Conservation (phyloP, 345 rosid species). For the Brassica carinata region DNA sequence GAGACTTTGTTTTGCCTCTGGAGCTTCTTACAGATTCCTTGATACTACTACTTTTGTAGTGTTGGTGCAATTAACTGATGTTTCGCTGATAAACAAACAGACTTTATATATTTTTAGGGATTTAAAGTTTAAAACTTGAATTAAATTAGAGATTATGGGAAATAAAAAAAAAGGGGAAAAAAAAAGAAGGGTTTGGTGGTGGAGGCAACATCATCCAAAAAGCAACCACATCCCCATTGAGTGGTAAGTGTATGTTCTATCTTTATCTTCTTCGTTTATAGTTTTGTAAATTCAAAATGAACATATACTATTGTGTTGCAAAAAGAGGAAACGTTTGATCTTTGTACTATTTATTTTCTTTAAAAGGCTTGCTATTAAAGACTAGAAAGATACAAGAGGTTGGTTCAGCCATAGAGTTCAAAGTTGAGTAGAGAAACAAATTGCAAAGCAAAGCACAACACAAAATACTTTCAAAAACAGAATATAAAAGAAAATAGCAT, state of each 20-base stretch:
- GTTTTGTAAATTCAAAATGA: conserved; percentile 1
- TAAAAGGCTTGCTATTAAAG: too few species aligned
- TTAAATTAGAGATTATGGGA: not conserved
- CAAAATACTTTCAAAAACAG: too few species aligned
- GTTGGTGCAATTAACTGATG: conserved; percentile 22
- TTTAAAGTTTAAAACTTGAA: not conserved
- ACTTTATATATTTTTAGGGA: conserved; percentile 18
- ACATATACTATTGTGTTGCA: not conserved
- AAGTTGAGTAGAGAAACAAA: too few species aligned
- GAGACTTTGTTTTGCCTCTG: conserved; percentile 30
- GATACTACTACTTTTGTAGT: conserved; percentile 22
- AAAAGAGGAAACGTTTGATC: not conserved
- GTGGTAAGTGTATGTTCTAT: conserved; percentile 51
- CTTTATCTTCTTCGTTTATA: not conserved
- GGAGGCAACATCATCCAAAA: conserved; percentile 47
- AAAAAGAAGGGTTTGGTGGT: conserved; percentile 47
- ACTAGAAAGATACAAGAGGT: too few species aligned
- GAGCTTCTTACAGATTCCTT: conserved; percentile 36
- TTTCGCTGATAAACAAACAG: conserved; percentile 9
- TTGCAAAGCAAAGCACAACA: too few species aligned
- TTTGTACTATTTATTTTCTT: not conserved
- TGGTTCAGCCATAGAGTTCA: too few species aligned
- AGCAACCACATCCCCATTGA: conserved; percentile 67
- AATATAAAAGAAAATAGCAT: too few species aligned
- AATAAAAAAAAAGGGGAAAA: not conserved